Percentiles rank a stretch among this genome's conserved stretches.
phyloP scores from a whole-genome alignment of 805 yeast species.

The Candida oleophila region DNA sequence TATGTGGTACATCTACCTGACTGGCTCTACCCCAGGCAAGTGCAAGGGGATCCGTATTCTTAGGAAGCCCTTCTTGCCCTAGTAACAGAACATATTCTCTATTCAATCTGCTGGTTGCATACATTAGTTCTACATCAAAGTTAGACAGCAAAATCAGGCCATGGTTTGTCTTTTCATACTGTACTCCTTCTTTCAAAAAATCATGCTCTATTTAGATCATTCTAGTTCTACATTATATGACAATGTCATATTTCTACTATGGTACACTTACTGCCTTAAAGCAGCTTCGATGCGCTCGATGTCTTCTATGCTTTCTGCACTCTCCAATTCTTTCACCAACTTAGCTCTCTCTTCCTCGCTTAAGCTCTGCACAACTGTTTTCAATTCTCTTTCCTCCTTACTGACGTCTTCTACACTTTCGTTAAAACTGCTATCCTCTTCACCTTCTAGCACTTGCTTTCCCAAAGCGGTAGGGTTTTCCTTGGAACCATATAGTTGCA shows the following conservation, averaged over 20 bases:
- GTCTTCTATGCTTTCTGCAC: conserved; percentile 71
- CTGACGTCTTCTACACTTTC: conserved; percentile 12
- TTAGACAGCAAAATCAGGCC: too few species aligned
- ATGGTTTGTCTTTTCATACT: too few species aligned
- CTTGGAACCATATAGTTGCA: conserved; percentile 36
- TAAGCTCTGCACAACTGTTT: conserved; percentile 42
- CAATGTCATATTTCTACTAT: not conserved
- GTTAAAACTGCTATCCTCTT: conserved; percentile 4
- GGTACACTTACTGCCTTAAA: conserved; percentile 23
- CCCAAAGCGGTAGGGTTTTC: not conserved
- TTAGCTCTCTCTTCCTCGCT: conserved; percentile 51
- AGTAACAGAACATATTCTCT: too few species aligned
- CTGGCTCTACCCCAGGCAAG: too few species aligned
- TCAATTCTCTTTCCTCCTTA: conserved; percentile 32
- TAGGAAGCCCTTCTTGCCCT: too few species aligned
- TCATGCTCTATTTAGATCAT: not conserved
- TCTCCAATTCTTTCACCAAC: conserved; percentile 52
- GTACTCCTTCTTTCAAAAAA: too few species aligned
- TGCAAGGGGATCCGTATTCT: too few species aligned
- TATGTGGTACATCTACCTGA: too few species aligned
- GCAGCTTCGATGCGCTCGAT: conserved; percentile 67
- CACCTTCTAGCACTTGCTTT: conserved; percentile 7
- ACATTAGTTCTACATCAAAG: too few species aligned
- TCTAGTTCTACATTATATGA: not conserved
- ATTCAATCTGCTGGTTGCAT: too few species aligned